Conservation (phyloP, 2,329 filamentous ascomycete genomes). For the Acephala macrosclerotiorum region DNA sequence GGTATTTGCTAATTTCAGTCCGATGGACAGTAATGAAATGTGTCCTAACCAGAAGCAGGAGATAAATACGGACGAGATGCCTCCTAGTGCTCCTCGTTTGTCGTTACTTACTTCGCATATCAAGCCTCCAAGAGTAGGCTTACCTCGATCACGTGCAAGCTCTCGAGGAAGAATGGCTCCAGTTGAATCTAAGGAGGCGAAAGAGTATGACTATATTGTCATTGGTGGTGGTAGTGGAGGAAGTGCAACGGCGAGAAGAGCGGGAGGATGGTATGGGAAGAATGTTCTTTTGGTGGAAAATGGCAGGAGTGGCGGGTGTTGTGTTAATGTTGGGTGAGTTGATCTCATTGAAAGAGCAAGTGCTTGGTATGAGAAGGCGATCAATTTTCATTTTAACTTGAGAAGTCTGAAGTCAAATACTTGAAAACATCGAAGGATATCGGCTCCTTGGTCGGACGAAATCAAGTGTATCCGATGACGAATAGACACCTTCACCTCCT, state of each 20-base stretch:
- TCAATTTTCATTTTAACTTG: no score
- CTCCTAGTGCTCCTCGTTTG: neutral
- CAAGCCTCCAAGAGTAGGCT: neutral
- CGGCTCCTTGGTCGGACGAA: no score
- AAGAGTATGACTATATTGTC: slow-evolving; percentile 60
- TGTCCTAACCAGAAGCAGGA: no score
- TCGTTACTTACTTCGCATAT: neutral
- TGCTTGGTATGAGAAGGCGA: no score
- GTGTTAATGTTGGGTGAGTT: slow-evolving; percentile 60
- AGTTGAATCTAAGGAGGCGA: slow-evolving; percentile 34
- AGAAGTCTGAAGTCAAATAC: no score
- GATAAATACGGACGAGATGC: neutral
- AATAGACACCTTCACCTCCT: no score
- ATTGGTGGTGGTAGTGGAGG: slow-evolving; percentile 60
- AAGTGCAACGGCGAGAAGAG: slow-evolving; percentile 55
- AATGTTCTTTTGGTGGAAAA: slow-evolving; percentile 59
- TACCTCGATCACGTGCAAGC: slow-evolving; percentile 5
- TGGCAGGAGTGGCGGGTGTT: slow-evolving; percentile 55
- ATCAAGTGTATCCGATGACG: no score
- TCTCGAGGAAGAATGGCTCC: neutral
- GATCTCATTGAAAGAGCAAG: neutral
- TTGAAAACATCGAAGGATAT: no score
- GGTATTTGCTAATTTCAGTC: no score
- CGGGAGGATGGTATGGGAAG: slow-evolving; percentile 58
- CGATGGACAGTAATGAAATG: no score